Base-by-base conservation (phyloP, 2,329 filamentous ascomycete species). In the Colletotrichum falcatum region DNA sequence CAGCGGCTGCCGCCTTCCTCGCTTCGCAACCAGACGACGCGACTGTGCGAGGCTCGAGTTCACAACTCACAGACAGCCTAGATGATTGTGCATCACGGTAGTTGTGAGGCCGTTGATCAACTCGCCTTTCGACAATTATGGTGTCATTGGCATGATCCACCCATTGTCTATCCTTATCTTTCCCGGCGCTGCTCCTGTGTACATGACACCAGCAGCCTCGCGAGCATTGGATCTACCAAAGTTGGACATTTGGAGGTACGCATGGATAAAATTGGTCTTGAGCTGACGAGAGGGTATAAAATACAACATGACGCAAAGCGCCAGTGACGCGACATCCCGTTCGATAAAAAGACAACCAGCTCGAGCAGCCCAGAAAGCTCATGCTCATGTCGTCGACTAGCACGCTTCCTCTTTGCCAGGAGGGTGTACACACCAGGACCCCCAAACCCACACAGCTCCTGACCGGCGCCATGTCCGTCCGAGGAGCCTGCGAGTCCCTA, bases 351-450 rank as follows among this genome's bases (percentile, higher is more conserved):
- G 12, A 16, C 14, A 49, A 5, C 23, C 8, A 53, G 28, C 28
- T n/a, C 5, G 2, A 16, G n/a, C 12, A 33, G 2, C 8, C 18
- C 28, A 5, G 1, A 11, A 3, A 18, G 3, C 28, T n/a, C 26
- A 26, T n/a, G 1, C 11, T 8, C n/a, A n/a, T n/a, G n/a, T 35
- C 20, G 3, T 33, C 20, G 14, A 37, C 9, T 16, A n/a, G 18
- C 18, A 23, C 7, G 28, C 28, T 14, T 11, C 20, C 5, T 18
- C 30, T 18, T 54, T 11, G 53, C 48, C 60, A 64, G n/a, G n/a
- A n/a, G n/a, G n/a, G n/a, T n/a, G n/a, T 26, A 64, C 42, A 35
- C 60, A 59, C 65, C 65, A 68, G 12, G n/a, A 64, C 35, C 12
- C 65, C 64, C 8, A 64, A 42, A n/a, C n/a, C n/a, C 53, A 51